phyloP scores from a whole-genome alignment of 2,329 filamentous ascomycete genomes.

The Acephala macrosclerotiorum region DNA sequence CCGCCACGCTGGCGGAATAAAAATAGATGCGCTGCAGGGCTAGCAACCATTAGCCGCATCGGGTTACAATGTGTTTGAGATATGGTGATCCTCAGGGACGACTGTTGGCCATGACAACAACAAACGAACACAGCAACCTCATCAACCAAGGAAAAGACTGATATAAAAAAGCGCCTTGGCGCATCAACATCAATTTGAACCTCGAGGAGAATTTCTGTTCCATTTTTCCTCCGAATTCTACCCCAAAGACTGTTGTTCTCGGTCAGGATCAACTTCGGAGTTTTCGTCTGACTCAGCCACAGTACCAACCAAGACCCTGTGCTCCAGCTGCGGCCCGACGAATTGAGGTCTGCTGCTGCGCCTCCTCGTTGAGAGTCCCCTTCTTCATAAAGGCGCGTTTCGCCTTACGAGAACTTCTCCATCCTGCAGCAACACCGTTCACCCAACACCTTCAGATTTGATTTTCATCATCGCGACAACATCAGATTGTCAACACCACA shows the following conservation, averaged over 20 bases:
- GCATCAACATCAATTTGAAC: neutral
- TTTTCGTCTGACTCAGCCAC: slow-evolving; percentile 5
- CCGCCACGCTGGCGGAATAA: slow-evolving; percentile 5
- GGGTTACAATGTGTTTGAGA: neutral
- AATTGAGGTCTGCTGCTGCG: neutral
- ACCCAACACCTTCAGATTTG: neutral
- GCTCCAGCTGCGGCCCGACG: neutral
- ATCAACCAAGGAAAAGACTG: neutral
- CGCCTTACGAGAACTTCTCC: slow-evolving; percentile 1
- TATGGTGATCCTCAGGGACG: neutral
- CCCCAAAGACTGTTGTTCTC: neutral
- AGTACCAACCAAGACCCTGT: neutral
- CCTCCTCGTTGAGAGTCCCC: neutral
- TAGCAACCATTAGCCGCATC: neutral
- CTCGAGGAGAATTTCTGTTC: neutral
- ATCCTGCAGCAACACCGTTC: slow-evolving; percentile 6
- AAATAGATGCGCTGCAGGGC: neutral
- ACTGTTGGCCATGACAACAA: neutral
- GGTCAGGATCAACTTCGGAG: neutral
- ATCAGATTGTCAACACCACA: slow-evolving; percentile 10
- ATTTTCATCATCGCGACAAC: neutral
- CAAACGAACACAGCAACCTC: neutral
- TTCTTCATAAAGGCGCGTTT: slow-evolving; percentile 9
- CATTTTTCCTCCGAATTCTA: neutral
- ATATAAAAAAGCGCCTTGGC: neutral